Base-by-base conservation (phyloP, 441 rosid genomes). In the Mallotus repandus region DNA sequence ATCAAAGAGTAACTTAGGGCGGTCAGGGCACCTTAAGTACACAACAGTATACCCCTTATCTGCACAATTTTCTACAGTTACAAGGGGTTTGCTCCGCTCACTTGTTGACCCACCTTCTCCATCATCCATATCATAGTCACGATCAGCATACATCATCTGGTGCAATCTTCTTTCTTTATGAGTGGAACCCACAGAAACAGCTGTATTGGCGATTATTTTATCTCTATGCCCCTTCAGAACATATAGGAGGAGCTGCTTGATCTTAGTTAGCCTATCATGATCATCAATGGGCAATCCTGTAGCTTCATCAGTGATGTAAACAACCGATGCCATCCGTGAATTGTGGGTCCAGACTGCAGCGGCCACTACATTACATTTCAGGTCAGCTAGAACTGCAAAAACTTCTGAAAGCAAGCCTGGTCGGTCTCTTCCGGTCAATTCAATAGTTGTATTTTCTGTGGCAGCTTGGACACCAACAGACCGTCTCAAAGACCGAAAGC, bases 281-380 rank as follows among this genome's bases (percentile, higher is more conserved):
- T 87, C 81, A 14, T 88, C 90, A 9, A 91, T 89, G 7, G 89
- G 87, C 74, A 63, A 69, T 45, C 88, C 89, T 3, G 89, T 84
- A 12, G 77, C 70, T 62, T 89, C 89, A 38, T 86, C 90, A 0
- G 86, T 88, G 41, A 91, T 88, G 78, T 88, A 86, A 76, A 91
- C 89, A 1, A 91, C 97, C 0, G 97, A 88, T 41, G 97, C 97
- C 97, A 91, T 89, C 77, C 97, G 86, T 21, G 91, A 89, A 75
- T 91, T 91, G 81, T 91, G 97, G 76, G 97, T 91, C 97, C 97
- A 91, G 66, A 91, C 94, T 81, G 88, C 97, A 3, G 90, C 91
- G 2, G 91, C 93, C 70, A 84, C 91, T 49, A 89, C 89, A 19
- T 91, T 91, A 77, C 95, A 91, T 52, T 88, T 88, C 67, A 80